Conservation (phyloP, 805 yeast species). For the Huiozyma naganishii region DNA sequence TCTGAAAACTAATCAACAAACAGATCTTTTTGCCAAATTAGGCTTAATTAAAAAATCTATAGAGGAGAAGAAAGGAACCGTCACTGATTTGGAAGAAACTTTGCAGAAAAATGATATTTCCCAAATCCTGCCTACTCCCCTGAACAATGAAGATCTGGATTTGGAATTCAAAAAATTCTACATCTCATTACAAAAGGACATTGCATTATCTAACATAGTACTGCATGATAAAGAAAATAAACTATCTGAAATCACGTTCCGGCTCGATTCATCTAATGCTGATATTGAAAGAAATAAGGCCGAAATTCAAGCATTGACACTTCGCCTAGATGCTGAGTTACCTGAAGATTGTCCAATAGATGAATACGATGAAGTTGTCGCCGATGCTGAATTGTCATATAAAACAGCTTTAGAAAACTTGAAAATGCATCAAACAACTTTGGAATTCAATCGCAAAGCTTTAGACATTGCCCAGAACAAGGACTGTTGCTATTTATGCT, state of each 20-base stretch:
- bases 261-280: constrained; percentile 5
- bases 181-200: constrained; percentile 13
- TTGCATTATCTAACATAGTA: constrained; percentile 9
- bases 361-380: constrained; percentile 39
- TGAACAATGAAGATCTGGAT: constrained; percentile 10
- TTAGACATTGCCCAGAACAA: constrained; percentile 46
- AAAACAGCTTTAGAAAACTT: constrained; percentile 50
- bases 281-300: constrained; percentile 8
- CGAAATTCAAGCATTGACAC: constrained; percentile 7
- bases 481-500: constrained; percentile 63
- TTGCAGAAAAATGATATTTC: constrained; percentile 4
- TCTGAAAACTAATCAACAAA: constrained; percentile 41
- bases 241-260: constrained; percentile 10
- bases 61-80: constrained; percentile 9
- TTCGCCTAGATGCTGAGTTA: constrained; percentile 20
- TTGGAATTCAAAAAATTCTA: constrained; percentile 12
- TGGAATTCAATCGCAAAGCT: constrained; percentile 62
- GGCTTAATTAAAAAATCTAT: constrained; percentile 26
- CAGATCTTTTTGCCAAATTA: constrained; percentile 48
- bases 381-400: constrained; percentile 52
- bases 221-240: constrained; percentile 7
- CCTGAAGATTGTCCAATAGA: constrained; percentile 35
- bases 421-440: constrained; percentile 59
- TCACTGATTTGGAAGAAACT: constrained; percentile 3
- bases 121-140: background rate